A percentile compares a stretch with the other conserved stretches of the same genome.
phyloP scores from a whole-genome alignment of 2,329 filamentous ascomycete genomes.

The Pseudogymnoascus sp. region DNA sequence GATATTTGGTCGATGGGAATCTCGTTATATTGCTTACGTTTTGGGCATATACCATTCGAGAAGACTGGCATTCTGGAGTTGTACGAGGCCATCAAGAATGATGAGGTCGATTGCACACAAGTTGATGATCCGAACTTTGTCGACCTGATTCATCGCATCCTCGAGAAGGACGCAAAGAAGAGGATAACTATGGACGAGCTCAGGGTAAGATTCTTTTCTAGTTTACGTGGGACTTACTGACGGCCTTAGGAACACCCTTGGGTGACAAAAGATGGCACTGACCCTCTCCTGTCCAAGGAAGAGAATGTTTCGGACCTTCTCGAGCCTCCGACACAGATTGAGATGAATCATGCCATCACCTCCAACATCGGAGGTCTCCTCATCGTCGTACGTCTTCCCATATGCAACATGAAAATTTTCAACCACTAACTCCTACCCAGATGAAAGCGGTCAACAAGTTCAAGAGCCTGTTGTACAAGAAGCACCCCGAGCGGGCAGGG shows the following conservation, averaged over 20 bases:
- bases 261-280: conserved; percentile 76
- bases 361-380: conserved; percentile 81
- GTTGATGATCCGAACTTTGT: conserved; percentile 63
- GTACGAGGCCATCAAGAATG: conserved; percentile 78
- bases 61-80: conserved; percentile 73
- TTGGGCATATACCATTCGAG: conserved; percentile 83
- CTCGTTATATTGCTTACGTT: conserved; percentile 85
- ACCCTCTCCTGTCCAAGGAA: conserved; percentile 70
- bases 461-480: conserved; percentile 63
- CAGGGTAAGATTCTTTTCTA: conserved; percentile 52
- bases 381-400: conserved; percentile 56
- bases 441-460: conserved; percentile 90
- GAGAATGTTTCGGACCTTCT: conserved; percentile 81
- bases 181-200: conserved; percentile 79
- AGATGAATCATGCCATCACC: conserved; percentile 87
- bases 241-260: conserved; percentile 73
- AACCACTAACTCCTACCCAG: conserved; percentile 35
- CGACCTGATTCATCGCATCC: conserved; percentile 65
- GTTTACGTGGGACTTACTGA: conserved; percentile 14
- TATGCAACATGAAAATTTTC: conserved; percentile 15
- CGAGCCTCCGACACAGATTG: conserved; percentile 79
- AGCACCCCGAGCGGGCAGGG: conserved; percentile 35
- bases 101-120: conserved; percentile 55
- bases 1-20: conserved; percentile 99
- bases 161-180: conserved; percentile 80